A percentile compares a stretch with the other conserved stretches of the same genome.
Conservation (phyloP, 106 monocot genomes). For the Alisma plantagoaquatica region DNA sequence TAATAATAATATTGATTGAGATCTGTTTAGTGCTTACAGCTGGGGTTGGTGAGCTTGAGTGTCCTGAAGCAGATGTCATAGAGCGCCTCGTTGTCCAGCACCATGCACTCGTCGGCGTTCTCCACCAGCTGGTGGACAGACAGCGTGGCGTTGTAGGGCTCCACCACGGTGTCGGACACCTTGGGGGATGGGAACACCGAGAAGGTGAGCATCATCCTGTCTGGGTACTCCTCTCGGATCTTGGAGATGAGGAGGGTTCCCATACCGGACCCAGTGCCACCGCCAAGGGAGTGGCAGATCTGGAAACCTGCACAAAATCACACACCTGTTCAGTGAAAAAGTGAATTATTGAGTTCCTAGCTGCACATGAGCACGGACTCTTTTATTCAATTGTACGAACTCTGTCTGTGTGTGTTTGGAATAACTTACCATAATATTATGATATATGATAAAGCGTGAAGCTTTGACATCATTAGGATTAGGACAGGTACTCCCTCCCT, state of each 20-base stretch:
- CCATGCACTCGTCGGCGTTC: slow-evolving; percentile 70
- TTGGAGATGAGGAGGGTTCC: slow-evolving; percentile 49
- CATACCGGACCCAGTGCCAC: slow-evolving; percentile 49
- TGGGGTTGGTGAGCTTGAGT: slow-evolving; percentile 45
- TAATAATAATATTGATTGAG: too few relatives aligned
- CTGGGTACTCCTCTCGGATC: slow-evolving; percentile 53
- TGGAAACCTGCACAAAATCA: slow-evolving; percentile 28
- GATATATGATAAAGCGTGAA: too few relatives aligned
- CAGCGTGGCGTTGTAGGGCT: slow-evolving; percentile 55
- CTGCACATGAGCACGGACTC: too few relatives aligned
- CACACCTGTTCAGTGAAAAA: too few relatives aligned
- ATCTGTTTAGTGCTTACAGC: slow-evolving; percentile 24
- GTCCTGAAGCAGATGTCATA: slow-evolving; percentile 55
- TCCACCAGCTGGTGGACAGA: slow-evolving; percentile 60
- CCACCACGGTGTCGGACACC: slow-evolving; percentile 52
- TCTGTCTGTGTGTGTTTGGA: too few relatives aligned
- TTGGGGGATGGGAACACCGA: slow-evolving; percentile 54
- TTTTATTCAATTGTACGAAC: too few relatives aligned
- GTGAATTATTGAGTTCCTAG: too few relatives aligned
- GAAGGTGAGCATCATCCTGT: slow-evolving; percentile 58
- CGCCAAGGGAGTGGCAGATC: slow-evolving; percentile 43
- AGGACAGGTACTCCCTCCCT: too few relatives aligned
- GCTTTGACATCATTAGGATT: too few relatives aligned
- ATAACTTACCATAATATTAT: too few relatives aligned
- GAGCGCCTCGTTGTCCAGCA: slow-evolving; percentile 58